Percentiles rank a stretch among this genome's conserved stretches.
Evolutionary conservation across 352 stramenopile species (phyloP).

Genomic region (Pythium myriotylum): DNA sequence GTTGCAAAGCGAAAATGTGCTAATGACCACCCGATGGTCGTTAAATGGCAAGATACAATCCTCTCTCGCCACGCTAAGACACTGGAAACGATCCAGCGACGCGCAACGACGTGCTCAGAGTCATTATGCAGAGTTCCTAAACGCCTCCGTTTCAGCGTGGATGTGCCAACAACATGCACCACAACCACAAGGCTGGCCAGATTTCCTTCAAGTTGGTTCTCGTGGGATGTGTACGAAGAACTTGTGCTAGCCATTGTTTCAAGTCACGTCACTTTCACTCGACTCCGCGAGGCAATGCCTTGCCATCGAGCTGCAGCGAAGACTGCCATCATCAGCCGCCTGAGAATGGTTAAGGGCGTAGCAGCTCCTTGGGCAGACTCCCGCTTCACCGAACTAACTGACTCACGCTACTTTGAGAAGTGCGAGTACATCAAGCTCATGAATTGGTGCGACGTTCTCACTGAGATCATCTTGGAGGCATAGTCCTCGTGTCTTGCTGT

Average conservation of each 20-base stretch:
- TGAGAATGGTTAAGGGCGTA: not conserved
- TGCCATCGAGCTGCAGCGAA: not conserved
- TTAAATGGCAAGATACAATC: conserved; percentile 1
- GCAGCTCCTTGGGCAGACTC: conserved; percentile 7
- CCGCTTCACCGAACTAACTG: conserved; percentile 2
- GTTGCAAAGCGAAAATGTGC: not conserved
- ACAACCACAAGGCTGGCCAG: not conserved
- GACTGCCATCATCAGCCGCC: not conserved
- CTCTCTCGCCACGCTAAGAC: not conserved
- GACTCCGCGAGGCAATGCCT: conserved; percentile 1
- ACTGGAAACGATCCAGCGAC: conserved; percentile 3
- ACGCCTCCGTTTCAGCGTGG: not conserved
- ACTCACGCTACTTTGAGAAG: not conserved
- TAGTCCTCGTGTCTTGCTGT: too few species aligned
- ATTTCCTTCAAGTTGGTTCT: not conserved
- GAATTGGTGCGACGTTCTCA: conserved; percentile 12
- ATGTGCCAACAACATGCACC: not conserved
- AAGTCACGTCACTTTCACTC: conserved; percentile 11
- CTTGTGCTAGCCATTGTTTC: conserved; percentile 7
- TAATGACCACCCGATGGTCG: not conserved
- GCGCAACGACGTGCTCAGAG: conserved; percentile 11
- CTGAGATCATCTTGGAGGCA: conserved; percentile 4
- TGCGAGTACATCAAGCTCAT: conserved; percentile 13
- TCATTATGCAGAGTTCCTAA: not conserved
- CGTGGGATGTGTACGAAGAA: conserved; percentile 6